Conservation (phyloP, 2,329 filamentous ascomycete genomes). For the Leptographium lundbergii region DNA sequence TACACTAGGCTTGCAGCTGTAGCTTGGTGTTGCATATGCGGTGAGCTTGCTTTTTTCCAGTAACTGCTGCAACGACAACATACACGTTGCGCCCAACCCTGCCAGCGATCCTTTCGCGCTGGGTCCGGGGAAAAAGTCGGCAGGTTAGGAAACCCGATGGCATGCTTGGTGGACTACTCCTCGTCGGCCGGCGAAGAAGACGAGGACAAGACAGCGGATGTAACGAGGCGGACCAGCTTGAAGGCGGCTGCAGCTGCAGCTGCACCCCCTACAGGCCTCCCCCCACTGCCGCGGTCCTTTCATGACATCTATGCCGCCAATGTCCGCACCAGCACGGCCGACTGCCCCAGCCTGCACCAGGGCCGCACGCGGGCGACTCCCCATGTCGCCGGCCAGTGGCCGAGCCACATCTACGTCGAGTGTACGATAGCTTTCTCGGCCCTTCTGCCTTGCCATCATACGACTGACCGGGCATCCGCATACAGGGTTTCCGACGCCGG, state of each 20-base stretch:
- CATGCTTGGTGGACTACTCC: slow-evolving; percentile 26
- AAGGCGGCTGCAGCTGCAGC: background rate
- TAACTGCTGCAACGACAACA: background rate
- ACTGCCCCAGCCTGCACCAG: slow-evolving; percentile 75
- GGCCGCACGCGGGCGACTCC: slow-evolving; percentile 73
- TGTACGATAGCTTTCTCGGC: slow-evolving; percentile 49
- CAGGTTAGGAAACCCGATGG: background rate
- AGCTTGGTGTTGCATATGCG: background rate
- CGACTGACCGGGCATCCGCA: background rate
- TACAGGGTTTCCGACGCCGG: slow-evolving; percentile 40
- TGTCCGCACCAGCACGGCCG: slow-evolving; percentile 61
- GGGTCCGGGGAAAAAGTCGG: background rate
- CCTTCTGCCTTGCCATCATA: background rate
- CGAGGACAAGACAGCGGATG: slow-evolving; percentile 4
- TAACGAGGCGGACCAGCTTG: background rate
- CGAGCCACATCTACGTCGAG: slow-evolving; percentile 83
- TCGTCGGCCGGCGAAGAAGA: slow-evolving; percentile 12
- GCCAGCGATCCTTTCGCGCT: background rate
- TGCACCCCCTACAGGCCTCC: slow-evolving; percentile 28
- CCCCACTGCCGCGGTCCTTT: slow-evolving; percentile 68
- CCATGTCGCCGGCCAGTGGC: slow-evolving; percentile 84
- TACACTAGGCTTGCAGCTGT: background rate
- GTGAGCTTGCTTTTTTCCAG: background rate
- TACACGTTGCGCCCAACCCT: background rate
- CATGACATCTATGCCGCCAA: slow-evolving; percentile 82